Percentiles rank a stretch among this genome's conserved stretches.
phyloP scores from a whole-genome alignment of 192 early-diverging fungal genomes.

The Dissophora globulifera region DNA sequence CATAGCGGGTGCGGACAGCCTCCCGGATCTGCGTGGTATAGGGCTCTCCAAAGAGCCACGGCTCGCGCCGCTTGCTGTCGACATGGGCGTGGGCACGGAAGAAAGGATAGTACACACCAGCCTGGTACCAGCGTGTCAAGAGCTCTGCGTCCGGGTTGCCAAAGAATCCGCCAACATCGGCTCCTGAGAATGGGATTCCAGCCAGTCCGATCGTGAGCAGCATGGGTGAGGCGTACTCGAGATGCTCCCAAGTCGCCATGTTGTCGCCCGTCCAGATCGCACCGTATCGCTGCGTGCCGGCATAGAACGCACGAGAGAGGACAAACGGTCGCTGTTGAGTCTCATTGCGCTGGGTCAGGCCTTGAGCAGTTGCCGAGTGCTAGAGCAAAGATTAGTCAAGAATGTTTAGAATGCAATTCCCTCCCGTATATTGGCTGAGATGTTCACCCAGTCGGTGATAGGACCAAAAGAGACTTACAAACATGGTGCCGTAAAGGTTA shows the following conservation, averaged over 20 bases:
- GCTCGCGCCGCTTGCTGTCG: slow-evolving; percentile 96
- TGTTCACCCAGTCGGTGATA: not conserved
- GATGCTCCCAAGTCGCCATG: slow-evolving; percentile 87
- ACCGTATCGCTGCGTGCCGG: slow-evolving; percentile 94
- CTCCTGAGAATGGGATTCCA: slow-evolving; percentile 92
- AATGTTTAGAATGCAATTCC: not conserved
- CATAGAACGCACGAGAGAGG: slow-evolving; percentile 96
- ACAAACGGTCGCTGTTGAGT: slow-evolving; percentile 87
- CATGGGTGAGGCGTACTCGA: slow-evolving; percentile 89
- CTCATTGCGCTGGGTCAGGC: slow-evolving; percentile 70
- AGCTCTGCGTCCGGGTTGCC: slow-evolving; percentile 91
- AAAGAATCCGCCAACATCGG: slow-evolving; percentile 98
- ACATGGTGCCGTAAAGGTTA: slow-evolving; percentile 92
- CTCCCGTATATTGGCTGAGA: not conserved
- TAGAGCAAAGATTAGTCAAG: slow-evolving; percentile 26
- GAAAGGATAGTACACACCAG: slow-evolving; percentile 95
- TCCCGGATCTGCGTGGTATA: slow-evolving; percentile 81
- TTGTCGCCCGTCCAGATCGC: slow-evolving; percentile 99
- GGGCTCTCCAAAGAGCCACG: slow-evolving; percentile 94
- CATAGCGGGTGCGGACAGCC: slow-evolving; percentile 85
- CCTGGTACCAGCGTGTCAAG: slow-evolving; percentile 98
- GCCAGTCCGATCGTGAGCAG: slow-evolving; percentile 85
- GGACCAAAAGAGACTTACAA: slow-evolving; percentile 52
- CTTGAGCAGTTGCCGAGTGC: slow-evolving; percentile 89
- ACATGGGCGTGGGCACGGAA: slow-evolving; percentile 98